These are phyloP conservation scores for Phytopythium aichiense DNA, from an alignment of 352 stramenopile species.

Conservation along the genomic window DNA sequence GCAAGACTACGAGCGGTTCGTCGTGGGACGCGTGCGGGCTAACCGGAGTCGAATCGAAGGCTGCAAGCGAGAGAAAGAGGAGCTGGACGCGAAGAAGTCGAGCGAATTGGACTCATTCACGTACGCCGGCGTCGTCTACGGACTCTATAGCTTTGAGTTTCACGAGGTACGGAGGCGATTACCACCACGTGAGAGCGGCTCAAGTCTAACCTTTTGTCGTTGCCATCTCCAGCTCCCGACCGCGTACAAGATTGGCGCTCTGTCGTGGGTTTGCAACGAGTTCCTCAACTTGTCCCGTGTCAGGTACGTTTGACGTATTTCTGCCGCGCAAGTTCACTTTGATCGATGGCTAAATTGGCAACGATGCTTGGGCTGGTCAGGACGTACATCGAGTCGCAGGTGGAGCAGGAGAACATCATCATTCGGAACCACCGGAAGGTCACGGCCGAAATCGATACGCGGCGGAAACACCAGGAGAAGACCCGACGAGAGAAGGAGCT, in stretches of 20 bases:
- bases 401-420: slow-evolving; percentile 58
- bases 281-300: slow-evolving; percentile 59
- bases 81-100: slow-evolving; percentile 16
- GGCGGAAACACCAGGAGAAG: slow-evolving; percentile 46
- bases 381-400: slow-evolving; percentile 48
- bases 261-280: slow-evolving; percentile 65
- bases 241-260: slow-evolving; percentile 53
- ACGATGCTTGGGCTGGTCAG: slow-evolving; percentile 8
- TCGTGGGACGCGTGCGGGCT: slow-evolving; percentile 47
- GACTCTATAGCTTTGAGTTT: slow-evolving; percentile 67
- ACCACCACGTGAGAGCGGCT: background rate
- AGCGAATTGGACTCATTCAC: slow-evolving; percentile 26
- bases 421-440: slow-evolving; percentile 46
- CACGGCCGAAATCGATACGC: slow-evolving; percentile 45
- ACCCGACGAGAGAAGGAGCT: slow-evolving; percentile 52
- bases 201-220: background rate
- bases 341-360: background rate
- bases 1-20: slow-evolving; percentile 76
- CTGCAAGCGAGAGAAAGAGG: slow-evolving; percentile 35
- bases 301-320: slow-evolving; percentile 14
- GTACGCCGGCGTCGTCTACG: slow-evolving; percentile 62
- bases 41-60: slow-evolving; percentile 57
- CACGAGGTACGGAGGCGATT: slow-evolving; percentile 30
- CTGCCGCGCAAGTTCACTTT: background rate
- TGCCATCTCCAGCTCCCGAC: slow-evolving; percentile 29